Percentiles rank a stretch among this genome's conserved stretches.
Evolutionary conservation across 1,284 basidiomycete species (phyloP).

Genomic region (Heterobasidion annosum): DNA sequence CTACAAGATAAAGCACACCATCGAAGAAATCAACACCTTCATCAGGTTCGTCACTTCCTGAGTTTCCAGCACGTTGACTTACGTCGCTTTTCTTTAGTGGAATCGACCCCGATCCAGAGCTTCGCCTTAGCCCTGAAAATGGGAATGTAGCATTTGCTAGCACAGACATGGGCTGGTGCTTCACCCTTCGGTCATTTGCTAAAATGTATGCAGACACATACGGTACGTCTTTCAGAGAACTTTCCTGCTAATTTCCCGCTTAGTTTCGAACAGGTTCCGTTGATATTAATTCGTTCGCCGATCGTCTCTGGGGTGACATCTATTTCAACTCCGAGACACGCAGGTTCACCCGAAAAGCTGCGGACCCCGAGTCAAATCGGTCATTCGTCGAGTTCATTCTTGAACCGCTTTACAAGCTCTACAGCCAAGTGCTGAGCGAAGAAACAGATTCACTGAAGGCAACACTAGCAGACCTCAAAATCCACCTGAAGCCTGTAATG

Average conservation of each 20-base stretch:
- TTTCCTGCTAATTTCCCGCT: conserved; percentile 2
- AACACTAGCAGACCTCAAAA: conserved; percentile 77
- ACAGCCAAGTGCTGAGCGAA: conserved; percentile 90
- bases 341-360: conserved; percentile 83
- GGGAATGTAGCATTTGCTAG: conserved; percentile 98
- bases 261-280: conserved; percentile 35
- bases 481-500: conserved; percentile 86
- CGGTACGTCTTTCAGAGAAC: conserved; percentile 32
- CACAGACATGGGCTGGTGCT: conserved; percentile 96
- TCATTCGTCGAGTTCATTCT: conserved; percentile 96
- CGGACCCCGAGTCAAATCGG: conserved; percentile 75
- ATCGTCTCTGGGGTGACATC: conserved; percentile 96
- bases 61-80: background rate
- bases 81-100: conserved; percentile 37
- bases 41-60: conserved; percentile 55
- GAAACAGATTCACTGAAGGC: conserved; percentile 78
- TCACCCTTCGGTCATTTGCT: conserved; percentile 91
- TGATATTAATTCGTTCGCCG: conserved; percentile 65
- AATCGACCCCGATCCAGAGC: conserved; percentile 82
- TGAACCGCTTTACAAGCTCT: conserved; percentile 96
- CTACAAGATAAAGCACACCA: conserved; percentile 98
- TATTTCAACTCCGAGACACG: conserved; percentile 82
- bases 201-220: conserved; percentile 94
- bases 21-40: conserved; percentile 96
- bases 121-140: conserved; percentile 86